Evolutionary conservation across 108 stramenopile species (phyloP).

Genomic region (Schizochytrium sp.): DNA sequence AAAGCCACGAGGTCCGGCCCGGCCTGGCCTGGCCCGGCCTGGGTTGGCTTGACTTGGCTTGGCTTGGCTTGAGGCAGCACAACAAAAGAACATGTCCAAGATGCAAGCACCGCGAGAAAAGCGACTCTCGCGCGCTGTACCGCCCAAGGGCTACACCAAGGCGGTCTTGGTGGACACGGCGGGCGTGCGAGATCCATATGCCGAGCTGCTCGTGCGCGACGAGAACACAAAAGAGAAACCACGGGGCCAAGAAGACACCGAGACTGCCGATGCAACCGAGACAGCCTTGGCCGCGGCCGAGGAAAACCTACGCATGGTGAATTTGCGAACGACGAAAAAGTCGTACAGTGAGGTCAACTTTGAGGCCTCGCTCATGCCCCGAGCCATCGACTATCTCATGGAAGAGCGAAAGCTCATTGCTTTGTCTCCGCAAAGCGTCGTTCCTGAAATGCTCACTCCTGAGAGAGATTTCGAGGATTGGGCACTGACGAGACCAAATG

Average conservation of each 20-base stretch:
- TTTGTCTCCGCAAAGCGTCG: neutral
- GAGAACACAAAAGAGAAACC: neutral
- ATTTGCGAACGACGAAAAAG: neutral
- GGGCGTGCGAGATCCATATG: neutral
- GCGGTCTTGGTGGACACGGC: neutral
- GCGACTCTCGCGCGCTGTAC: too few species aligned
- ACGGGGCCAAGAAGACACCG: too few species aligned
- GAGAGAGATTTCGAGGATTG: neutral
- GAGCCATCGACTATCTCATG: neutral
- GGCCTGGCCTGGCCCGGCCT: too few species aligned
- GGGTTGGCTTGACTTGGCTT: too few species aligned
- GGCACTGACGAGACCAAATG: neutral
- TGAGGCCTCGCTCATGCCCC: constrained; percentile 1
- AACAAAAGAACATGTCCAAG: too few species aligned
- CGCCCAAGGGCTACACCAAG: neutral
- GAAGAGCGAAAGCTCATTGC: neutral
- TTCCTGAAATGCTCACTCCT: neutral
- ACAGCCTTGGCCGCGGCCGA: too few species aligned
- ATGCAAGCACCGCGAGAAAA: too few species aligned
- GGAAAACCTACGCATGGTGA: too few species aligned
- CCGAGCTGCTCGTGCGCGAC: neutral
- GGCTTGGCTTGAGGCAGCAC: too few species aligned
- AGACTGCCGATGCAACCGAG: too few species aligned
- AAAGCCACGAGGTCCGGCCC: too few species aligned
- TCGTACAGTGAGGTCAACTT: neutral